Evolutionary conservation across 441 rosid species (phyloP).

Genomic region (Syzygium malaccense): DNA sequence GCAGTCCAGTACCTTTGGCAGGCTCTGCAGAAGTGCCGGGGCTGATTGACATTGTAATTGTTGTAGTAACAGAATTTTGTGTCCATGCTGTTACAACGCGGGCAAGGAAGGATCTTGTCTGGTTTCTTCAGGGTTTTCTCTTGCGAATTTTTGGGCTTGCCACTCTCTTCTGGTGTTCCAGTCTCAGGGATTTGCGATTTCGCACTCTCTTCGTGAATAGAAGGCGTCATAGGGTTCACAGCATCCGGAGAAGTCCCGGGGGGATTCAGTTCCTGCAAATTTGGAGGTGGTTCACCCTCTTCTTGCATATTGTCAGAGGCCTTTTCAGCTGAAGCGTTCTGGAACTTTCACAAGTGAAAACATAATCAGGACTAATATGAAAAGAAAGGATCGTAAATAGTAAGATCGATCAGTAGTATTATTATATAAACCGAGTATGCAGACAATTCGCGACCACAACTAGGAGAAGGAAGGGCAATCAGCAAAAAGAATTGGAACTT

Average conservation of each 20-base stretch:
- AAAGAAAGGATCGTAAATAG: neutral
- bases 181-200: conserved; percentile 26
- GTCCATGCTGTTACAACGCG: conserved; percentile 90
- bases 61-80: conserved; percentile 92
- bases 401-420: neutral
- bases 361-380: neutral
- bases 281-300: neutral
- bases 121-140: conserved; percentile 75
- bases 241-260: conserved; percentile 5
- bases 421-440: neutral
- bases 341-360: conserved; percentile 9
- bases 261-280: neutral
- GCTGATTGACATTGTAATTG: conserved; percentile 87
- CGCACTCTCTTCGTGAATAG: conserved; percentile 35
- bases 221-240: conserved; percentile 35
- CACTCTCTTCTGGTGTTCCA: conserved; percentile 27
- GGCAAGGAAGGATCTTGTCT: conserved; percentile 80
- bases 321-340: conserved; percentile 28
- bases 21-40: conserved; percentile 88
- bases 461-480: neutral
- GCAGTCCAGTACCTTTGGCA: conserved; percentile 97
- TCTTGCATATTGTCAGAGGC: conserved; percentile 7
- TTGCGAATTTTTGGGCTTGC: conserved; percentile 22
- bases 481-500: neutral
- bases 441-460: neutral